Base-by-base conservation (phyloP, 352 stramenopile genomes). In the Halophytophthora polymorphica region DNA sequence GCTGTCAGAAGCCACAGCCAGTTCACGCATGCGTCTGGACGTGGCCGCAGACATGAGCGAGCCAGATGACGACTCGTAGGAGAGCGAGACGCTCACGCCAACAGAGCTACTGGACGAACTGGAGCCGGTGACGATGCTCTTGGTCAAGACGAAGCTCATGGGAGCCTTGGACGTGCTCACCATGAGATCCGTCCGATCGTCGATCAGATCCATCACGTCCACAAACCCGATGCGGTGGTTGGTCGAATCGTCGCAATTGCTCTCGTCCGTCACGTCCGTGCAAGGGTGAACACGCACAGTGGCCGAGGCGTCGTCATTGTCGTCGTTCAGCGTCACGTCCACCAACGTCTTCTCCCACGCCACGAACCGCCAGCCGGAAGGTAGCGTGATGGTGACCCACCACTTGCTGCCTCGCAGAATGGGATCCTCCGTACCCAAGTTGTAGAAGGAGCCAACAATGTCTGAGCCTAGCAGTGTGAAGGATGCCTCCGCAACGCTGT, bases 391-490 rank as follows among this genome's bases (percentile, higher is more conserved):
- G 1, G 74, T 77, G 48, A 92, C 59, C 81, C 81, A 92, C 78
- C 81, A 92, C 7, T 85, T 81, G 34, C 58, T 80, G 8, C 60
- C 63, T 19, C 50, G 51, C 10, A 43, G 42, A 6, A 87, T 55
- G 2, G 81, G 78, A 36, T 80, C 77, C 40, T 84, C 61, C 14
- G 68, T 46, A 3, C 70, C 74, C 36, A 92, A 54, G 34, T 90
- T 90, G 63, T 86, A 69, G 18, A 92, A 84, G 18, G 78, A 60
- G 13, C 78, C 81, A 2, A 84, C 68, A 33, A 92, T 83, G 41
- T 92, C 81, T 8, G 69, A 71, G 19, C 76, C 81, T n/a, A 92
- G 50, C 39, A 92, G 52, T 15, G 78, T 88, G 46, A 92, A 90
- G 17, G 55, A 77, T 12, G 80, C 64, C 47, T 92, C 70, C 8